Evolutionary conservation across 805 yeast genomes (phyloP).

Genomic region (Candida jianshihensis): DNA sequence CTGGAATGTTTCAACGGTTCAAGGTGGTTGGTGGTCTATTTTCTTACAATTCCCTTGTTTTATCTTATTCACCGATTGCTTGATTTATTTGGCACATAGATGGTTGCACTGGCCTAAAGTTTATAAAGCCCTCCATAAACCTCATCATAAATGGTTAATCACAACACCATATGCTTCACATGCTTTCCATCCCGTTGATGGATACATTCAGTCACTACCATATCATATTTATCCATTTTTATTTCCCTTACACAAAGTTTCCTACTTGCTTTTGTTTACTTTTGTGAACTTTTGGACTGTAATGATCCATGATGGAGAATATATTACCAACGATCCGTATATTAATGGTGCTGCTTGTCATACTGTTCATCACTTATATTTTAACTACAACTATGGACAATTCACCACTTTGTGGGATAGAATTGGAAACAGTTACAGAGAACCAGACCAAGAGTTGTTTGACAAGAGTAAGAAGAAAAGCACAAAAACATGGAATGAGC

Average conservation of each 20-base stretch:
- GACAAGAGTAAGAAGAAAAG: constrained; percentile 54
- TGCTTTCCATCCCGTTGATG: constrained; percentile 98
- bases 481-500: constrained; percentile 59
- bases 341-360: constrained; percentile 99
- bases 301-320: constrained; percentile 97
- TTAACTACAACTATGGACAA: constrained; percentile 97
- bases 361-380: constrained; percentile 92
- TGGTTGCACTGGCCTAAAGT: constrained; percentile 89
- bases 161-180: constrained; percentile 98
- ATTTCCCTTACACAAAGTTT: constrained; percentile 86
- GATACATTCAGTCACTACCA: constrained; percentile 87
- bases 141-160: constrained; percentile 98
- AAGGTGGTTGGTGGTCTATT: constrained; percentile 64
- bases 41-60: constrained; percentile 66
- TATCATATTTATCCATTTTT: constrained; percentile 88
- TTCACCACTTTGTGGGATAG: constrained; percentile 98
- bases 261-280: constrained; percentile 75
- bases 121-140: constrained; percentile 85
- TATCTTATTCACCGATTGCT: constrained; percentile 88
- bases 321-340: constrained; percentile 85
- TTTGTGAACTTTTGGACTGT: constrained; percentile 98
- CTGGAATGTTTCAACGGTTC: constrained; percentile 51
- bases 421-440: constrained; percentile 86
- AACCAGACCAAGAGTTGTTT: constrained; percentile 83
- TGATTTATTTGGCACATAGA: constrained; percentile 87